phyloP scores from a whole-genome alignment of 2,329 filamentous ascomycete species.

The Periconia digitata region DNA sequence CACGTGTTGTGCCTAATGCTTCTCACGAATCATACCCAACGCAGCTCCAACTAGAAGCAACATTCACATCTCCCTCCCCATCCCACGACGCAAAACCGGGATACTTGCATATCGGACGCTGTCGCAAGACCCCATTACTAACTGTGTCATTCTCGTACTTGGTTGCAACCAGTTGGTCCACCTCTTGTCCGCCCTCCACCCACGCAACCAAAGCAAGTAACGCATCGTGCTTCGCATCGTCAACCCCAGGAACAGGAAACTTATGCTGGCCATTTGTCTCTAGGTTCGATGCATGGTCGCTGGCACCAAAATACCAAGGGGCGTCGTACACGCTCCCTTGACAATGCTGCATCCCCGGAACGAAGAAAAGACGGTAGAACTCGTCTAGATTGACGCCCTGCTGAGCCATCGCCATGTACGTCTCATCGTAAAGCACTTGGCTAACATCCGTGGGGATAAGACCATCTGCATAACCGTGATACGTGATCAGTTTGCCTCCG shows the following conservation, averaged over 20 bases:
- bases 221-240: slow-evolving; percentile 42
- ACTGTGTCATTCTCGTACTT: slow-evolving; percentile 7
- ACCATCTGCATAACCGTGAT: slow-evolving; percentile 13
- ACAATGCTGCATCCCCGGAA: slow-evolving; percentile 35
- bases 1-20: too few species aligned
- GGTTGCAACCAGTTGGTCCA: slow-evolving; percentile 24
- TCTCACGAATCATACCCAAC: background rate
- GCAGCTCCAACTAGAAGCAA: background rate
- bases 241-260: slow-evolving; percentile 5
- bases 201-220: slow-evolving; percentile 45
- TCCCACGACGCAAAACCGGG: slow-evolving; percentile 3
- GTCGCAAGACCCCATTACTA: slow-evolving; percentile 3
- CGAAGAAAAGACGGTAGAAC: slow-evolving; percentile 17
- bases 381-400: slow-evolving; percentile 8
- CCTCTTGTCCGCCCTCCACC: slow-evolving; percentile 42
- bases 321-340: slow-evolving; percentile 28
- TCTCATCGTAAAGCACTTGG: slow-evolving; percentile 51
- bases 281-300: slow-evolving; percentile 11
- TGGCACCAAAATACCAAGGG: slow-evolving; percentile 44
- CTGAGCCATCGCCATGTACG: slow-evolving; percentile 14
- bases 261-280: background rate
- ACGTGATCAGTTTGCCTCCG: slow-evolving; percentile 14
- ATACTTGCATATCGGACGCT: slow-evolving; percentile 18
- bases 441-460: slow-evolving; percentile 44
- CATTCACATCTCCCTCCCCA: background rate